These are phyloP conservation scores for Schizothecium vesticola DNA, from an alignment of 495 filamentous ascomycete genomes.

Conservation along the genomic window DNA sequence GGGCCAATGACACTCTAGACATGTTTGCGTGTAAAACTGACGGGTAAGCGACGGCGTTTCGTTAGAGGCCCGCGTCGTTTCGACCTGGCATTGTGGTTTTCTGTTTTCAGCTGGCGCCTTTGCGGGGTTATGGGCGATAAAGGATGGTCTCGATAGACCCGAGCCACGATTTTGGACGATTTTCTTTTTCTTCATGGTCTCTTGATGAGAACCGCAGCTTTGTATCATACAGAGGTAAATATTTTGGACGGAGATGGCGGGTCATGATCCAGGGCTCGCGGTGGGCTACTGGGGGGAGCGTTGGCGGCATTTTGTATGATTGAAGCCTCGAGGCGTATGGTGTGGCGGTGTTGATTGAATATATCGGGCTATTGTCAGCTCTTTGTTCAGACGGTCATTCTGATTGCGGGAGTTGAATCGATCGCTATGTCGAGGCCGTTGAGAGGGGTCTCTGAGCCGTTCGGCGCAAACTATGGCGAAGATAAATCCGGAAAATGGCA, in stretches of 20 bases:
- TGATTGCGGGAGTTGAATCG: background rate
- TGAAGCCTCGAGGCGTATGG: background rate
- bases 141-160: background rate
- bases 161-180: background rate
- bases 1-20: background rate
- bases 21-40: background rate
- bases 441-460: background rate
- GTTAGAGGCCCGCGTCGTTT: background rate
- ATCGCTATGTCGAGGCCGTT: background rate
- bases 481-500: background rate
- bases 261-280: background rate
- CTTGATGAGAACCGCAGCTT: conserved; percentile 1
- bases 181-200: background rate
- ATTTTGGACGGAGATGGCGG: background rate
- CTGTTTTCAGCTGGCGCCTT: background rate
- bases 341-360: background rate
- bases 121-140: background rate
- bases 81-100: background rate
- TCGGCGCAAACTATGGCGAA: background rate
- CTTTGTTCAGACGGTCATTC: background rate
- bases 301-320: background rate
- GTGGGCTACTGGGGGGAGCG: background rate
- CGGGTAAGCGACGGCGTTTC: conserved; percentile 1
- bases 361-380: background rate
- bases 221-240: conserved; percentile 5